Evolutionary conservation across 2,329 filamentous ascomycete species (phyloP).

Genomic region (Pseudopyrenochaeta lycopersici): DNA sequence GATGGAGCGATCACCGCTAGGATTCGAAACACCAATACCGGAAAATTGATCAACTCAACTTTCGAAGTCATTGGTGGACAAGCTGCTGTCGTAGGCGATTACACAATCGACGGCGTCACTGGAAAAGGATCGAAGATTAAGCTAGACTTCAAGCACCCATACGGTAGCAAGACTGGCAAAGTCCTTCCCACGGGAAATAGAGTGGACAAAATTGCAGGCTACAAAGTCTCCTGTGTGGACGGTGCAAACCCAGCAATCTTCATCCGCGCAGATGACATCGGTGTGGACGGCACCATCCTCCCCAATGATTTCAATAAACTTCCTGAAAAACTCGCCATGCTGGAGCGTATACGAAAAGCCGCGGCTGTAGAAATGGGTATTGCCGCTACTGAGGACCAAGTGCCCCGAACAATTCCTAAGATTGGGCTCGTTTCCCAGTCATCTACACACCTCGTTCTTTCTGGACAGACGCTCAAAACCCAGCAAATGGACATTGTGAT

Average conservation of each 20-base stretch:
- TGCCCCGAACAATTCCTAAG: constrained; percentile 69
- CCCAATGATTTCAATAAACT: constrained; percentile 65
- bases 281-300: constrained; percentile 59
- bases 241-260: constrained; percentile 72
- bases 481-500: constrained; percentile 51
- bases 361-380: constrained; percentile 71
- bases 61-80: constrained; percentile 63
- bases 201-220: constrained; percentile 60
- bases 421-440: constrained; percentile 64
- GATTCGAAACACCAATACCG: constrained; percentile 77
- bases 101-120: constrained; percentile 70
- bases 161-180: constrained; percentile 70
- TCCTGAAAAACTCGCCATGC: constrained; percentile 56
- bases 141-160: constrained; percentile 69
- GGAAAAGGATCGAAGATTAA: constrained; percentile 66
- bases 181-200: constrained; percentile 67
- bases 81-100: constrained; percentile 61
- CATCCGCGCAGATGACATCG: constrained; percentile 63
- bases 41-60: constrained; percentile 67
- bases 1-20: constrained; percentile 59
- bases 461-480: constrained; percentile 46
- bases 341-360: constrained; percentile 67
- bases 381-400: constrained; percentile 53
- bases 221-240: constrained; percentile 68
- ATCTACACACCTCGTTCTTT: constrained; percentile 49